Base-by-base conservation (phyloP, 2,329 filamentous ascomycete species). In the Trichoderma sp. region DNA sequence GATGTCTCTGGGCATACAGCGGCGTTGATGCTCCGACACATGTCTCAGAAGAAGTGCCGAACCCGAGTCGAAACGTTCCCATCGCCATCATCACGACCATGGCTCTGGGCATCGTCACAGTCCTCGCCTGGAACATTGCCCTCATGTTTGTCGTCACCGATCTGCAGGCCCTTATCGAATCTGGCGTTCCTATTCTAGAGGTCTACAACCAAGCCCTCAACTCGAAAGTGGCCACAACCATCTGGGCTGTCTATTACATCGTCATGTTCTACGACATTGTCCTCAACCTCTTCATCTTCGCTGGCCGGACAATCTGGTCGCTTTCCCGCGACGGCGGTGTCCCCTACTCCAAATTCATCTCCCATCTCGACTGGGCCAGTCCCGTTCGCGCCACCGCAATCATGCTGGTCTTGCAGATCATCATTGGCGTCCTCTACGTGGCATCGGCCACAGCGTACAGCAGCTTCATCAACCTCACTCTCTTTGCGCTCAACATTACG, bases 231-330 rank as follows among this genome's bases (percentile, higher is more conserved):
- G 74, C 73, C 0, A 75, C 74, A 0, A 75, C 74, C 0, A 73
- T 75, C 30, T 75, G 72, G 71, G 69, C 69, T 0, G 69, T 75
- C 2, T 75, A 74, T 52, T 75, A 74, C 30, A 74, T 75, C 8
- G 21, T 75, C 24, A 71, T 75, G 71, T 75, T 75, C 56, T 75
- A 75, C 69, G 74, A 74, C 13, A 75, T 75, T 24, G 73, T 74
- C 1, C 52, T 75, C 28, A 75, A 75, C 14, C 52, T 74, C 0
- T 74, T 75, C 52, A 74, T 75, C 14, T 75, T 75, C 43, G 71
- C 71, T 2, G 74, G 74, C 0, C 71, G 74, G 46, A 74, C 72
- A 1, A 73, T 75, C 1, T 75, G 74, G 74, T 75, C 74, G 0
- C 72, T 75, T 18, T 74, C 74, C 0, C 69, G 74, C 28, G 74